A percentile compares a stretch with the other conserved stretches of the same genome.
Evolutionary conservation across 2,329 filamentous ascomycete species (phyloP).

Genomic region (Penicillium digitatum): DNA sequence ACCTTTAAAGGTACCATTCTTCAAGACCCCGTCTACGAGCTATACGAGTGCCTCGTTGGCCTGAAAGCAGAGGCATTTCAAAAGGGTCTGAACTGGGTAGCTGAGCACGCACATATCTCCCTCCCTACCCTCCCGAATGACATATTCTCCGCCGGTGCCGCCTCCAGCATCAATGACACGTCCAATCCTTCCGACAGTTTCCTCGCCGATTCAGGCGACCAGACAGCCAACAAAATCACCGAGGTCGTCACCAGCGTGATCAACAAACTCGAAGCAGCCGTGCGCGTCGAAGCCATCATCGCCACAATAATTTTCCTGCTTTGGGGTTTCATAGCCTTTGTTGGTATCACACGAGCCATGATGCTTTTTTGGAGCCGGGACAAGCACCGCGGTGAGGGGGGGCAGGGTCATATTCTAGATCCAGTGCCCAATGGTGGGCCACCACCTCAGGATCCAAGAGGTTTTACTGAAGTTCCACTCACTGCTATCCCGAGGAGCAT

Average conservation of each 20-base stretch:
- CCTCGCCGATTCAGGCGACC: slow-evolving; percentile 68
- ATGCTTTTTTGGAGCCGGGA: slow-evolving; percentile 58
- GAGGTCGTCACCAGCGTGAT: slow-evolving; percentile 69
- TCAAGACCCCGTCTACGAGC: slow-evolving; percentile 69
- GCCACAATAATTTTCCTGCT: slow-evolving; percentile 68
- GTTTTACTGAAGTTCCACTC: slow-evolving; percentile 40
- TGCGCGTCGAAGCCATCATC: slow-evolving; percentile 76
- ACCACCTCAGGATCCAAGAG: slow-evolving; percentile 18
- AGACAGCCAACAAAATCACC: slow-evolving; percentile 76
- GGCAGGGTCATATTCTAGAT: slow-evolving; percentile 33
- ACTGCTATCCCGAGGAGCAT: slow-evolving; percentile 27
- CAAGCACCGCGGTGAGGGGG: slow-evolving; percentile 59
- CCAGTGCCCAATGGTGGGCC: slow-evolving; percentile 8
- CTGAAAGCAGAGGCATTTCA: slow-evolving; percentile 82
- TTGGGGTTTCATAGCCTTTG: slow-evolving; percentile 72
- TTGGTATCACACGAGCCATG: slow-evolving; percentile 66
- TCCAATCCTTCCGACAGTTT: slow-evolving; percentile 62
- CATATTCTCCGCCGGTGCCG: slow-evolving; percentile 77
- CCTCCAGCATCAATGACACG: slow-evolving; percentile 50
- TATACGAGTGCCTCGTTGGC: slow-evolving; percentile 81
- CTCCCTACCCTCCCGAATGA: slow-evolving; percentile 76
- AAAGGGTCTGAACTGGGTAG: slow-evolving; percentile 88
- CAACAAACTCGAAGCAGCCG: slow-evolving; percentile 60
- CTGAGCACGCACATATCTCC: slow-evolving; percentile 75
- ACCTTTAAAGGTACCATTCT: slow-evolving; percentile 82